phyloP scores from a whole-genome alignment of 2,329 filamentous ascomycete species.

The Cladobotryum protrusum region DNA sequence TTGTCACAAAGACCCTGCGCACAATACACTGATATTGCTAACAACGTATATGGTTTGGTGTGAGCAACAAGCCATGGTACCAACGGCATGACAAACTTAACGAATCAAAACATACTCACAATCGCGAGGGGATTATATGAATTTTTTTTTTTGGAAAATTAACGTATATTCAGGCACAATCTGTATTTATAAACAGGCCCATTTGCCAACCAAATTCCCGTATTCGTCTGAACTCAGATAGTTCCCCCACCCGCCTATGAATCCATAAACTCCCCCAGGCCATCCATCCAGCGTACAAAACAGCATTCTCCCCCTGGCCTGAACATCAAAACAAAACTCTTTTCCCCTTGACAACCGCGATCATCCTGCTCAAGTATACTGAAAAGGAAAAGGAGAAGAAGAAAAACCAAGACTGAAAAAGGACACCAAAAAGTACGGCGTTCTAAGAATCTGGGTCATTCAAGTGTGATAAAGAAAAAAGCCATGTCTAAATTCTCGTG shows the following conservation, averaged over 20 bases:
- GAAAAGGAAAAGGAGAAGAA: not conserved
- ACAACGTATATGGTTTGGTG: too few relatives aligned
- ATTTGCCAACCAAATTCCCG: not conserved
- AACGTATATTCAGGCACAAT: not conserved
- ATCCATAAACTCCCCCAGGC: not conserved
- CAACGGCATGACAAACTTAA: too few relatives aligned
- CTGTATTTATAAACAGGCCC: not conserved
- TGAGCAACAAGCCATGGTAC: too few relatives aligned
- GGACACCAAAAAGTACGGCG: not conserved
- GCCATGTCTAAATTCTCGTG: slow-evolving; percentile 29
- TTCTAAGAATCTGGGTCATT: not conserved
- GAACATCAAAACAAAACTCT: not conserved
- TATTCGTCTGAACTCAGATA: not conserved
- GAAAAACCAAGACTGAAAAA: not conserved
- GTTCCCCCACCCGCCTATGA: not conserved
- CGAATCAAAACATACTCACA: too few relatives aligned
- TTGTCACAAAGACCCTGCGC: too few relatives aligned
- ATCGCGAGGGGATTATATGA: too few relatives aligned
- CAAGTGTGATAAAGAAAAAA: not conserved
- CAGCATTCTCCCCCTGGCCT: too few relatives aligned
- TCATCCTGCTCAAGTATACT: not conserved
- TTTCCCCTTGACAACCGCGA: not conserved
- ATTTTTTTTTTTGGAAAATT: not conserved
- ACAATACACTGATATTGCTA: too few relatives aligned
- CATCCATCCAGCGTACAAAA: too few relatives aligned